Conservation (phyloP, 2,329 filamentous ascomycete species). For the Calonectria crousiana region DNA sequence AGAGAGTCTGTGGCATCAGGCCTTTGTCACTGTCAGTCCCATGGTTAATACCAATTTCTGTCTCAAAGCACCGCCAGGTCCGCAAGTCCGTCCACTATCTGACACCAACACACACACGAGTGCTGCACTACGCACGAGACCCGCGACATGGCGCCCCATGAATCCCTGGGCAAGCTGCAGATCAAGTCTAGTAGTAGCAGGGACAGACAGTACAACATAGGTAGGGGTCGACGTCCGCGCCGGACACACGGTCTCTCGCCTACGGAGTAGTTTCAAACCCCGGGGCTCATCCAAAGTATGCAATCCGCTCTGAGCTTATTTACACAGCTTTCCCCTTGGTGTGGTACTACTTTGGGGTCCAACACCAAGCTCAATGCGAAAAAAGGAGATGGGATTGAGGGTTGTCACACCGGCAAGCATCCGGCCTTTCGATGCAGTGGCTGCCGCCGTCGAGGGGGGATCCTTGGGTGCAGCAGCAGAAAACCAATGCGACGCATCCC, state of each 20-base stretch:
- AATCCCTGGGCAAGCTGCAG: conserved; percentile 6
- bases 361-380: conserved; percentile 13
- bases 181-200: background rate
- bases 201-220: conserved; percentile 6
- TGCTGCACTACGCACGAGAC: conserved; percentile 13
- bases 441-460: conserved; percentile 27
- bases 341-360: background rate
- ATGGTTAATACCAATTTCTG: conserved; percentile 13
- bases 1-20: background rate
- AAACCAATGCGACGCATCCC: conserved; percentile 21
- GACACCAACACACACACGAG: background rate
- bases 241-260: conserved; percentile 7
- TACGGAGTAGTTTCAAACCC: conserved; percentile 8
- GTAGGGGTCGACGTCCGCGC: background rate
- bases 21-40: conserved; percentile 13
- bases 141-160: conserved; percentile 9
- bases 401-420: conserved; percentile 31
- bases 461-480: conserved; percentile 14
- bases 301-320: conserved; percentile 4
- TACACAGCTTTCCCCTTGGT: conserved; percentile 4
- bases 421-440: conserved; percentile 29
- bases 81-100: conserved; percentile 4
- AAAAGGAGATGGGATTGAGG: conserved; percentile 11
- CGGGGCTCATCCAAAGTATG: background rate
- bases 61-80: background rate